Evolutionary conservation across 2,329 filamentous ascomycete genomes (phyloP).

Genomic region (Dothideomycetes sp.): DNA sequence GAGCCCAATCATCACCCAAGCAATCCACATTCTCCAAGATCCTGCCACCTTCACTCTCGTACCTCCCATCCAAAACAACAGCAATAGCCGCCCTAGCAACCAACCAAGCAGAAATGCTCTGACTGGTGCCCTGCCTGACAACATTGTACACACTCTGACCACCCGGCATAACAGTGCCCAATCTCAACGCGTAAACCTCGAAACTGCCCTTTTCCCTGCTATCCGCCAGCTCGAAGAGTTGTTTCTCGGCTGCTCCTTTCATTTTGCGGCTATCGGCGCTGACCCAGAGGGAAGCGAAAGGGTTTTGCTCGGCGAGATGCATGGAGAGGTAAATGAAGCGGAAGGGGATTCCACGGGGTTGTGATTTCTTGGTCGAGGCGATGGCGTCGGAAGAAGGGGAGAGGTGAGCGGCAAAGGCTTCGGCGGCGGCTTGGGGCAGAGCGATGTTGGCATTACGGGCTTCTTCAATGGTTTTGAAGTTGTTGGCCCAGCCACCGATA

Average conservation of each 20-base stretch:
- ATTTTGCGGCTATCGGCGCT: conserved; percentile 26
- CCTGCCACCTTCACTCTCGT: conserved; percentile 22
- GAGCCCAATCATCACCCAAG: conserved; percentile 28
- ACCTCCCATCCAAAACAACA: conserved; percentile 23
- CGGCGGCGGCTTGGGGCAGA: conserved; percentile 24
- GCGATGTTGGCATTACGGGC: conserved; percentile 25
- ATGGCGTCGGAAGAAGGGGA: conserved; percentile 20
- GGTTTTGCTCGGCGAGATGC: conserved; percentile 32
- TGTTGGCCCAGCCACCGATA: conserved; percentile 21
- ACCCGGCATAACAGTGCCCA: conserved; percentile 24
- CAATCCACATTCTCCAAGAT: conserved; percentile 29
- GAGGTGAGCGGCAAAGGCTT: conserved; percentile 23
- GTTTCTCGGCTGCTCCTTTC: conserved; percentile 31
- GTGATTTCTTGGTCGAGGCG: conserved; percentile 14
- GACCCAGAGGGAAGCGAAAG: conserved; percentile 30
- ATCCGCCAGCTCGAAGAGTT: conserved; percentile 24
- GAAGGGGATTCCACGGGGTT: conserved; percentile 24
- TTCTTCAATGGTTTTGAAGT: conserved; percentile 23
- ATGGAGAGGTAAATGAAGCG: conserved; percentile 36
- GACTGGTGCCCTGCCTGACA: conserved; percentile 22
- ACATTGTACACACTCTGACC: conserved; percentile 26
- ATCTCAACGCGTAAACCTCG: conserved; percentile 26
- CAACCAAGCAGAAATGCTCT: conserved; percentile 24
- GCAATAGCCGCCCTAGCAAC: conserved; percentile 25
- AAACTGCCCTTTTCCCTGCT: conserved; percentile 24